These are phyloP conservation scores for Pelargonium nanum DNA, from an alignment of 345 rosid species.

Conservation along the genomic window DNA sequence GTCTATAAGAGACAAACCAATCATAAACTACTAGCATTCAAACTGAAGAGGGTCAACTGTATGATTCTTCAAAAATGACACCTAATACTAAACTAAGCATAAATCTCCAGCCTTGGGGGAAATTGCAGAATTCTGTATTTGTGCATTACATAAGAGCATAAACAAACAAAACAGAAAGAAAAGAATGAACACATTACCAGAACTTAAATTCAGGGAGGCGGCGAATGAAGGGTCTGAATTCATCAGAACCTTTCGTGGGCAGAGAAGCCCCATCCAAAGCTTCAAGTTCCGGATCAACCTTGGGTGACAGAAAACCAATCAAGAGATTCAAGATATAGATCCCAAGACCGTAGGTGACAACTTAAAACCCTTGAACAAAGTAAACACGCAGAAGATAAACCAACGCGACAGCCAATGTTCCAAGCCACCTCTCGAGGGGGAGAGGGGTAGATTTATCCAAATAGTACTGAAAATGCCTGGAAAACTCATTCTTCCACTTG, in stretches of 20 bases:
- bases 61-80: too few relatives aligned
- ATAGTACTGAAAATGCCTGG: slow-evolving; percentile 38
- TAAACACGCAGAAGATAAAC: slow-evolving; percentile 49
- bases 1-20: too few relatives aligned
- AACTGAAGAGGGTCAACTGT: too few relatives aligned
- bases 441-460: slow-evolving; percentile 49
- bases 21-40: too few relatives aligned
- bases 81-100: neutral
- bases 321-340: slow-evolving; percentile 68
- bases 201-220: slow-evolving; percentile 81
- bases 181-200: slow-evolving; percentile 31
- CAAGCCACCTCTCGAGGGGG: slow-evolving; percentile 45
- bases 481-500: slow-evolving; percentile 37
- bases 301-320: slow-evolving; percentile 70
- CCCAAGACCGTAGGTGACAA: slow-evolving; percentile 54
- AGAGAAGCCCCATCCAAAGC: slow-evolving; percentile 40
- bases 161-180: too few relatives aligned
- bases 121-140: neutral
- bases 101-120: neutral
- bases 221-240: slow-evolving; percentile 66
- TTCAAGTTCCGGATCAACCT: slow-evolving; percentile 71
- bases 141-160: neutral
- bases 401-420: slow-evolving; percentile 37
- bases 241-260: slow-evolving; percentile 41
- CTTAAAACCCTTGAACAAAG: slow-evolving; percentile 51